Base-by-base conservation (phyloP, 1,139 yeast species). In the Scheffersomyces quercinus region DNA sequence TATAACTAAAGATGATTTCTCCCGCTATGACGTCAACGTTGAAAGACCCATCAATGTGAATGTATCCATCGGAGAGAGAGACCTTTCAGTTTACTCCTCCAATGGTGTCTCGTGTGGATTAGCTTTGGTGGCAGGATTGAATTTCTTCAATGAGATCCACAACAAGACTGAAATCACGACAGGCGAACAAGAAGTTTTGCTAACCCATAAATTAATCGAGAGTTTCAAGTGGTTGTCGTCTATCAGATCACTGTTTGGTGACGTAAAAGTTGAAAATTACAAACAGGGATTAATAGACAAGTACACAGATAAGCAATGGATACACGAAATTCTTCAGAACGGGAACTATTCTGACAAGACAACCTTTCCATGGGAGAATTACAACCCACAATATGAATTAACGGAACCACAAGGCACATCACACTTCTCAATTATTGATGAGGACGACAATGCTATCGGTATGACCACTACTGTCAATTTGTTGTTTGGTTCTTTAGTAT, bases 181-280 rank as follows among this genome's bases (percentile, higher is more conserved):
- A 5, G 43, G 35, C 8, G 50, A 50, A 24, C 83, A 81, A 45
- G 71, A 74, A 53, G 70, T 71, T 0, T 55, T 75, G 5, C 73
- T 78, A n/a, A 71, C 82, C 2, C 97, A 88, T 56, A 74, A 88
- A 43, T 60, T 89, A 11, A 70, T 90, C 11, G 99, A 93, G 64
- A 70, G 88, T 5, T 89, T 91, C 95, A 91, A 91, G 64, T 93
- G 97, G 96, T 78, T 89, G 77, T 88, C 91, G 0, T 78, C 95
- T 8, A 91, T 86, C 0, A 75, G 98, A 46, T 82, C 93, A 13
- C 77, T 88, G 54, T 74, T 91, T 20, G 98, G 98, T 1, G 97
- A 89, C 55, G 61, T 60, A 11, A 53, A 61, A 35, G 28, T 39
- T 9, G 43, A 39, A 28, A 48, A 60, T 0, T 60, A 57, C 42